These are phyloP conservation scores for Cucurbitaria berberidis DNA, from an alignment of 2,329 filamentous ascomycete genomes.

Conservation along the genomic window DNA sequence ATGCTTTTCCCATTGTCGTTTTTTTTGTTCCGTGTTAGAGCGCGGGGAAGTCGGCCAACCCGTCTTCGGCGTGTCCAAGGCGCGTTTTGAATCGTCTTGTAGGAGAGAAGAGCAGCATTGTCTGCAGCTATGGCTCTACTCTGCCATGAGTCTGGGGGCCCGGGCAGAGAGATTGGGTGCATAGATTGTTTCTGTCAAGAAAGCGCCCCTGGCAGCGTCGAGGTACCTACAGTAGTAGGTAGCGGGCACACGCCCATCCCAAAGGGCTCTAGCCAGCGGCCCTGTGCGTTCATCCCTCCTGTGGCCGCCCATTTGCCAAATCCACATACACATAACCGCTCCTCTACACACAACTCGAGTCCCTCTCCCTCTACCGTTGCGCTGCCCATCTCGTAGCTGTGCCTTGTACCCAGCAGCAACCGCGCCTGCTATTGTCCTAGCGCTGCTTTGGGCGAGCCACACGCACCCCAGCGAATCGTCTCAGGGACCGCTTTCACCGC, in stretches of 20 bases:
- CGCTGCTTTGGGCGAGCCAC: not conserved
- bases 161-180: not conserved
- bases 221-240: too few species aligned
- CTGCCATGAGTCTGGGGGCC: not conserved
- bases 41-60: slow-evolving; percentile 5
- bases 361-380: slow-evolving; percentile 2
- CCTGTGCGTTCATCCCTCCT: slow-evolving; percentile 26
- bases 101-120: not conserved
- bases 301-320: slow-evolving; percentile 10
- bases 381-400: slow-evolving; percentile 6
- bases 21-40: slow-evolving; percentile 11
- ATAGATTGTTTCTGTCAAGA: slow-evolving; percentile 12
- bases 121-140: not conserved
- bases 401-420: slow-evolving; percentile 1
- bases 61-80: not conserved
- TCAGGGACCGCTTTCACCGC: slow-evolving; percentile 18
- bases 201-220: slow-evolving; percentile 20
- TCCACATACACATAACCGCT: slow-evolving; percentile 15
- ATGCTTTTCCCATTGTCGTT: not conserved
- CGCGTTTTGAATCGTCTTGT: not conserved
- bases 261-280: slow-evolving; percentile 16
- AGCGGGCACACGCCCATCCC: slow-evolving; percentile 15
- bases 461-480: slow-evolving; percentile 23
- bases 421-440: slow-evolving; percentile 7
- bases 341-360: not conserved